Base-by-base conservation (phyloP, 768 basidiomycete species). In the Lentinula detonsa region DNA sequence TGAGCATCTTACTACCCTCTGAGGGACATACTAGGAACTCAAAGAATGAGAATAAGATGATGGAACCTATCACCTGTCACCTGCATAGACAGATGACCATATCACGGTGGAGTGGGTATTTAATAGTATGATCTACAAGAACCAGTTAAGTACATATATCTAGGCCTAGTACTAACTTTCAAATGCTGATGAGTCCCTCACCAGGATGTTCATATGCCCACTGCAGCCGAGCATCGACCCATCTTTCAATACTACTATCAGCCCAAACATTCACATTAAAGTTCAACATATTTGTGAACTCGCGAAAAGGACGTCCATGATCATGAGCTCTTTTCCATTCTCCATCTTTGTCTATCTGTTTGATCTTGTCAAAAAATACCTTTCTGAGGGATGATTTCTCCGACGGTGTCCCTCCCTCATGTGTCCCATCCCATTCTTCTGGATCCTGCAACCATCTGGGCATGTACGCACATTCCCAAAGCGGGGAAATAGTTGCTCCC, bases 391-490 rank as follows among this genome's bases (percentile, higher is more conserved):
- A 18, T 28, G 51, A 18, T 31, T 40, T 60, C 10, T 60, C 59
- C 18, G 57, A 49, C n/a, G 40, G 13, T 6, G 65, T 49, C 7
- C 61, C 61, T 52, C 65, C 64, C 34, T 62, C 55, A 37, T 45
- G n/a, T 4, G 59, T 23, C 23, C 46, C 57, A 23, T 69, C 62
- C 50, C 40, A 39, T 40, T 64, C 60, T 40, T 59, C 45, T 7
- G 53, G 45, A 45, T 62, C 61, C 52, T 61, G 61, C 11, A 67
- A 28, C 68, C 68, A 67, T 18, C 60, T 54, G 3, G 68, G 68
- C 10, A 69, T 52, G 28, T 60, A 49, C 16, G 68, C 60, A 46
- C 68, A 68, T 40, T 68, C 65, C 66, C 68, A 67, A 23, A 65
- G 18, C 4, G 68, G 66, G 28, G 61, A 65, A 8, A 69, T 50